phyloP scores from a whole-genome alignment of 148 eudicot genomes.

The Cornus florida region DNA sequence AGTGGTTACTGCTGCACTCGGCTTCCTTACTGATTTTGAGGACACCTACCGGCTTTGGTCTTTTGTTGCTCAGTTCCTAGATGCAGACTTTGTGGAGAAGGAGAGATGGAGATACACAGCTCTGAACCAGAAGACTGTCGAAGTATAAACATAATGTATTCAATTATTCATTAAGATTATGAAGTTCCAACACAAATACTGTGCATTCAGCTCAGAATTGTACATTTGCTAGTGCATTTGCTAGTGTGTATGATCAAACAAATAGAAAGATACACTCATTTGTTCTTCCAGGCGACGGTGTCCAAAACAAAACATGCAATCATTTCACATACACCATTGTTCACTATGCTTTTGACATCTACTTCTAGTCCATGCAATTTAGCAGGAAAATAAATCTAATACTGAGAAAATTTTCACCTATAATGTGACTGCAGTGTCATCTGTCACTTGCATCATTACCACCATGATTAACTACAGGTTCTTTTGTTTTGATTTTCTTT shows the following conservation, averaged over 20 bases:
- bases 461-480: neutral
- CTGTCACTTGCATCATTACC: neutral
- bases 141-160: slow-evolving; percentile 18
- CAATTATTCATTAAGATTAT: neutral
- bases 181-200: neutral
- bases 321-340: neutral
- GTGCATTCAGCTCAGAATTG: neutral
- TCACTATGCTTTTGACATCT: neutral
- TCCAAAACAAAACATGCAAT: neutral
- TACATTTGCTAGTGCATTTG: neutral
- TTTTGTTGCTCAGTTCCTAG: slow-evolving; percentile 86
- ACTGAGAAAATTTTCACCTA: neutral
- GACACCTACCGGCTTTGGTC: slow-evolving; percentile 88
- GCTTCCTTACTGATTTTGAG: slow-evolving; percentile 80
- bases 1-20: slow-evolving; percentile 74
- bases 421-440: neutral
- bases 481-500: neutral
- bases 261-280: neutral
- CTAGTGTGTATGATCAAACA: neutral
- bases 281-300: neutral
- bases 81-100: slow-evolving; percentile 98
- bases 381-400: neutral
- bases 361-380: neutral
- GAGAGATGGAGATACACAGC: slow-evolving; percentile 96
- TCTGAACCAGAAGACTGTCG: slow-evolving; percentile 65